Evolutionary conservation across 805 yeast genomes (phyloP), one percentile per base, ranked within the genome.

Genomic region (Saturnispora hagleri): DNA sequence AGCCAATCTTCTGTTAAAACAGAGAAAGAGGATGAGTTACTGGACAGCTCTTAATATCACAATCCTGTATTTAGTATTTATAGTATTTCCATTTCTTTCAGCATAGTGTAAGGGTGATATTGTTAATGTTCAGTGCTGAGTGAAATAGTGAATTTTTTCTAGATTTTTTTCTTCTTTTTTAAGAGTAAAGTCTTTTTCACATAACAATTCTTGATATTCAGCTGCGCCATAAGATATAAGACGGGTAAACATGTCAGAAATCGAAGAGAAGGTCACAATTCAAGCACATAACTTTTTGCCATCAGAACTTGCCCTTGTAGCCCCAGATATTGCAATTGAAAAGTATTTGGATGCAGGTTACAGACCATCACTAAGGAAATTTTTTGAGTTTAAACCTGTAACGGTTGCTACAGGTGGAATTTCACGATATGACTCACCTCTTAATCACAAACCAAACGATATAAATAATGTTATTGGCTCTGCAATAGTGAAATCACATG

Each of bases 321-420:
- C 95, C 2, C 97, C 97, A 1, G 96, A 88, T 52, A 64, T 86
- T 13, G 85, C 91, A 5, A 72, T 90, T 43, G 85, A 86, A 62
- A 77, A 95, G 61, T 95, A 89, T 65, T 65, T 90, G 15, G 76
- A 84, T 18, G 70, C 80, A 18, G 91, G 93, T 0, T 62, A 84
- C 22, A 81, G 97, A 56, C 96, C 97, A 9, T 79, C 82, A 46
- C 68, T 83, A 47, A 76, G 97, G 44, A 73, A 74, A 34, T 80
- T 82, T 60, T 77, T 78, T 58, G 96, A 90, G 68, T 86, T 86
- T 67, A 80, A 84, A 57, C 74, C 80, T 2, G 67, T 86, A 2
- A 62, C 69, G 12, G 65, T 80, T 24, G 63, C 53, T 43, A 66
- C 33, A 53, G 76, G 64, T 57, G 81, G 67, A 62, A 58, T 61